Conservation (phyloP, 805 yeast genomes). For the Yarrowia sp. region DNA sequence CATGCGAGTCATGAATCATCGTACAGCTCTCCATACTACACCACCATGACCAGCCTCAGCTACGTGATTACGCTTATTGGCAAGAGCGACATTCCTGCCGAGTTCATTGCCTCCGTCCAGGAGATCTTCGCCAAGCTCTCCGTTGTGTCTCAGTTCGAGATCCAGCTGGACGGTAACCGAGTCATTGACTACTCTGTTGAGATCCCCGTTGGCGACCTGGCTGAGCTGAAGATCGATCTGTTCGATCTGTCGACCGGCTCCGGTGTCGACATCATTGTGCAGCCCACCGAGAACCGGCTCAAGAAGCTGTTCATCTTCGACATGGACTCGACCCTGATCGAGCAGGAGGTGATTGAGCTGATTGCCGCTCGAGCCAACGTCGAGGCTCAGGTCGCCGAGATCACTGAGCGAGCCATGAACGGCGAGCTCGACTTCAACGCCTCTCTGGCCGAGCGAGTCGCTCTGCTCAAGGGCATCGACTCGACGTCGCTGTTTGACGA, state of each 20-base stretch:
- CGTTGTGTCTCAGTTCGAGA: constrained; percentile 19
- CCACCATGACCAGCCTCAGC: neutral
- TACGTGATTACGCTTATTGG: constrained; percentile 13
- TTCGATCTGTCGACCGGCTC: constrained; percentile 35
- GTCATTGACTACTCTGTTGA: constrained; percentile 44
- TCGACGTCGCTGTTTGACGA: constrained; percentile 70
- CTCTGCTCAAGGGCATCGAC: constrained; percentile 77
- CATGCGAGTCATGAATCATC: neutral
- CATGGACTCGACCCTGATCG: constrained; percentile 95
- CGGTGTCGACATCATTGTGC: constrained; percentile 47
- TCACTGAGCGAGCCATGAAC: constrained; percentile 94
- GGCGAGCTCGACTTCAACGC: constrained; percentile 91
- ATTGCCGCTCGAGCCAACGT: constrained; percentile 94
- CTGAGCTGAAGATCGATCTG: constrained; percentile 28
- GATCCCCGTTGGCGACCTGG: constrained; percentile 30
- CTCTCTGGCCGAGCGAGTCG: constrained; percentile 72
- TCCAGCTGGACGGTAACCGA: constrained; percentile 36
- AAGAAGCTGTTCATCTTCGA: constrained; percentile 78
- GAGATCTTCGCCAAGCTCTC: neutral
- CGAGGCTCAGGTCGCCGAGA: constrained; percentile 79
- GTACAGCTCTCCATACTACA: neutral
- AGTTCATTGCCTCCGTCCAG: neutral
- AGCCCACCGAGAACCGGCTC: constrained; percentile 41
- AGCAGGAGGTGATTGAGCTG: constrained; percentile 94
- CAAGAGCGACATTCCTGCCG: neutral